Conservation (phyloP, 1,139 yeast species). For the Geotrichum fermentans region DNA sequence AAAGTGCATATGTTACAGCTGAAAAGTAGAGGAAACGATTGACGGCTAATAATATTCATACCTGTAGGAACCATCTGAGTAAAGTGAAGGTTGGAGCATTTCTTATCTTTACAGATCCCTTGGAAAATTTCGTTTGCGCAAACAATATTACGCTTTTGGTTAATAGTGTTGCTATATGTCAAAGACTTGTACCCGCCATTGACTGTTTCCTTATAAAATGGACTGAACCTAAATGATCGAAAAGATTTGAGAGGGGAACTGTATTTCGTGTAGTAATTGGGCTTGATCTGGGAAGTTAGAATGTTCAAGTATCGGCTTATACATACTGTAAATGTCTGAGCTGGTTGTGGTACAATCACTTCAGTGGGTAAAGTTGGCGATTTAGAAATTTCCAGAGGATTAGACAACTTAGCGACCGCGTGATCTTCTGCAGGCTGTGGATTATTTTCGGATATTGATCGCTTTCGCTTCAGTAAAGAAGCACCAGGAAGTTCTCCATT, state of each 20-base stretch:
- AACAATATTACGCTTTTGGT: constrained; percentile 23
- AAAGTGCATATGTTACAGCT: too few species aligned
- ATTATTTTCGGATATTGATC: too few species aligned
- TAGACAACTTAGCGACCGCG: too few species aligned
- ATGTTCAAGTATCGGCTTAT: too few species aligned
- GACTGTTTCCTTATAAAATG: constrained; percentile 26
- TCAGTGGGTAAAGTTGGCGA: too few species aligned
- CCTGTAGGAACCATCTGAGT: constrained; percentile 28
- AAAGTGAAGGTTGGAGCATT: constrained; percentile 33
- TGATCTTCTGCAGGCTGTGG: too few species aligned
- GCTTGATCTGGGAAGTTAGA: constrained; percentile 9
- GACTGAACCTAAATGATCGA: constrained; percentile 33
- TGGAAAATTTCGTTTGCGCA: constrained; percentile 32
- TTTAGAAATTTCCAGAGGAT: too few species aligned
- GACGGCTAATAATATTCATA: constrained; percentile 20
- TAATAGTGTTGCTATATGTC: constrained; percentile 30
- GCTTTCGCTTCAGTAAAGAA: too few species aligned
- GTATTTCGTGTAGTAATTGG: constrained; percentile 25
- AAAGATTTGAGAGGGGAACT: constrained; percentile 32
- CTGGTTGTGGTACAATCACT: too few species aligned
- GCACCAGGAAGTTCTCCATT: too few species aligned
- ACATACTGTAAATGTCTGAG: constrained; percentile 9
- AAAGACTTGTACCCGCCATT: constrained; percentile 28
- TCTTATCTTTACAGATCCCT: constrained; percentile 26
- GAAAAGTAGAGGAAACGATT: not conserved